These are phyloP conservation scores for Trichoderma orchidacearum DNA, from an alignment of 495 filamentous ascomycete genomes.

Conservation along the genomic window DNA sequence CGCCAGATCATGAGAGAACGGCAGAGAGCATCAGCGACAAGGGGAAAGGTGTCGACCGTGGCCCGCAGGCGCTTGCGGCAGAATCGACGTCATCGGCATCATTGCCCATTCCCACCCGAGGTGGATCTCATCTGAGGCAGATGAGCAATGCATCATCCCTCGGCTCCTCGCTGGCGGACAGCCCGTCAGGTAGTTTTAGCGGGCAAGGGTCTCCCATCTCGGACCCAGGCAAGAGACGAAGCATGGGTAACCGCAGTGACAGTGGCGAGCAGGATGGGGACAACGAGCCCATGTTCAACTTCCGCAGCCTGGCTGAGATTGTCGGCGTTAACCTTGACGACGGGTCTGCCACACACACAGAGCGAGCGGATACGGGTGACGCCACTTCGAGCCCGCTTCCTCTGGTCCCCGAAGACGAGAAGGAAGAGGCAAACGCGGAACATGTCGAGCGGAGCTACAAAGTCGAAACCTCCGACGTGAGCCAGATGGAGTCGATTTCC, in stretches of 20 bases:
- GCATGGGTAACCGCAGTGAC: constrained; percentile 22
- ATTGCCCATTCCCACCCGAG: constrained; percentile 21
- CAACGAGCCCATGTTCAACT: constrained; percentile 78
- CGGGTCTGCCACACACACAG: neutral
- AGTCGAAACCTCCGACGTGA: neutral
- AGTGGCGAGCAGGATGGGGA: constrained; percentile 33
- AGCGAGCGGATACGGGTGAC: neutral
- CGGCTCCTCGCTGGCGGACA: constrained; percentile 60
- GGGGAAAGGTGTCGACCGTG: constrained; percentile 70
- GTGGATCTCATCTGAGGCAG: constrained; percentile 59
- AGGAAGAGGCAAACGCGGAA: constrained; percentile 8
- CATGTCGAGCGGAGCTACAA: constrained; percentile 11
- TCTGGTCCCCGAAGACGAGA: neutral
- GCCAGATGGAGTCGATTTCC: neutral
- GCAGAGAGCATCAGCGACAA: constrained; percentile 33
- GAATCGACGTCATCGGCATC: constrained; percentile 8
- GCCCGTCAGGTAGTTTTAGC: constrained; percentile 39
- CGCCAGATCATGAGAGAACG: constrained; percentile 4
- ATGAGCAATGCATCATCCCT: constrained; percentile 76
- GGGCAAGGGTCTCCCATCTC: constrained; percentile 23
- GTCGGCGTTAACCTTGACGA: constrained; percentile 47
- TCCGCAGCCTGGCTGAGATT: constrained; percentile 73
- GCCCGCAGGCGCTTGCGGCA: constrained; percentile 11
- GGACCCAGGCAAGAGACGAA: constrained; percentile 30
- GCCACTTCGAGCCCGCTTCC: neutral